A percentile compares a stretch with the other conserved stretches of the same genome.
These are phyloP conservation scores for Yarrowia bubula DNA, from an alignment of 805 yeast genomes.

Conservation along the genomic window DNA sequence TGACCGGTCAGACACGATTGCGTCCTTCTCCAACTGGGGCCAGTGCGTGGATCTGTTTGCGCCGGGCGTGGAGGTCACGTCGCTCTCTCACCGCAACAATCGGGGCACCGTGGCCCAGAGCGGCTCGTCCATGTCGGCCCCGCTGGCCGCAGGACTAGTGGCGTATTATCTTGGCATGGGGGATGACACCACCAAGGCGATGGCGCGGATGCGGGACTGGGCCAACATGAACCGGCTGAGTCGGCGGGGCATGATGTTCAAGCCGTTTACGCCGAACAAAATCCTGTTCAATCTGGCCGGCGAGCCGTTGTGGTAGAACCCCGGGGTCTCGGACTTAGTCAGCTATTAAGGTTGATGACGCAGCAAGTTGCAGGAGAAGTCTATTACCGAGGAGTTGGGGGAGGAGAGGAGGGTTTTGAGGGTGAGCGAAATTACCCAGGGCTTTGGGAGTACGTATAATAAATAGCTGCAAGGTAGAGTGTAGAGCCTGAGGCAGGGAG, in stretches of 20 bases:
- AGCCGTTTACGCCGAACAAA: conserved; percentile 34
- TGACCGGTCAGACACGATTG: conserved; percentile 65
- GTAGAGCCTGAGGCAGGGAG: background rate
- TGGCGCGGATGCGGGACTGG: conserved; percentile 3
- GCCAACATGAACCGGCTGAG: conserved; percentile 14
- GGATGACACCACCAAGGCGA: background rate
- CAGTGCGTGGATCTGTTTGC: conserved; percentile 85
- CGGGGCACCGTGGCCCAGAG: conserved; percentile 28
- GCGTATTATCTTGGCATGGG: conserved; percentile 57
- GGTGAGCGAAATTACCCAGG: background rate
- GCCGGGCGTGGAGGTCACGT: conserved; percentile 78
- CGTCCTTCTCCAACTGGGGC: conserved; percentile 89
- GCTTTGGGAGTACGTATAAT: background rate
- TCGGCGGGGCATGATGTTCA: conserved; percentile 29
- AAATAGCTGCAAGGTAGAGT: background rate
- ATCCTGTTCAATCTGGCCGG: conserved; percentile 35
- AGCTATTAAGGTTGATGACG: background rate
- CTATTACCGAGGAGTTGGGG: conserved; percentile 1
- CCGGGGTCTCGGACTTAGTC: background rate
- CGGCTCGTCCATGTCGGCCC: conserved; percentile 98
- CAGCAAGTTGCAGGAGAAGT: conserved; percentile 5
- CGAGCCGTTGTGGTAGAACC: conserved; percentile 34
- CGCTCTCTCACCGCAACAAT: conserved; percentile 38
- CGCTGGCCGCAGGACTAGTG: conserved; percentile 87
- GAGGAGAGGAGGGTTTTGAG: background rate